A percentile compares a stretch with the other conserved stretches of the same genome.
These are phyloP conservation scores for Dendrothele bispora DNA, from an alignment of 768 basidiomycete genomes.

Conservation along the genomic window DNA sequence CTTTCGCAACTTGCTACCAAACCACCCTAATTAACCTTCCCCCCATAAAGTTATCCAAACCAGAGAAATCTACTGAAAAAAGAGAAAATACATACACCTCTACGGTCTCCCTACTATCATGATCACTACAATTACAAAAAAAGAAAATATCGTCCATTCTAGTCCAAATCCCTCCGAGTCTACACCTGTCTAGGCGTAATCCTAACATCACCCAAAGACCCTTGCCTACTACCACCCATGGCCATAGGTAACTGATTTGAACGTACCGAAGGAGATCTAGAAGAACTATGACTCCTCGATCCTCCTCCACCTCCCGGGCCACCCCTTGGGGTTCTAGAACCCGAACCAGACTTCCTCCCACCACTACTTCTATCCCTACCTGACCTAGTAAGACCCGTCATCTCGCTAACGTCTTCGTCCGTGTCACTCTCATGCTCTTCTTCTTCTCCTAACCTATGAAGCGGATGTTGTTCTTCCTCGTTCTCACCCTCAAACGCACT, in stretches of 20 bases:
- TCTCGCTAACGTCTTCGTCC: conserved; percentile 50
- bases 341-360: conserved; percentile 8
- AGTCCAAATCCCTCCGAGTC: too few relatives aligned
- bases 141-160: too few relatives aligned
- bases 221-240: too few relatives aligned
- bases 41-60: too few relatives aligned
- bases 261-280: conserved; percentile 36
- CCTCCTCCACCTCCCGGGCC: too few relatives aligned
- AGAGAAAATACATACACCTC: too few relatives aligned
- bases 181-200: conserved; percentile 13
- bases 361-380: conserved; percentile 12
- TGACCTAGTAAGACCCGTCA: conserved; percentile 36
- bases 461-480: conserved; percentile 28
- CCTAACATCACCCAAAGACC: conserved; percentile 40
- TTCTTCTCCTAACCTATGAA: conserved; percentile 12
- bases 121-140: too few relatives aligned
- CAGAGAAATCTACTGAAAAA: too few relatives aligned
- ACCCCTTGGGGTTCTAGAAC: conserved; percentile 10
- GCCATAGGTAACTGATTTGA: too few relatives aligned
- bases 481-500: conserved; percentile 77
- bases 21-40: too few relatives aligned
- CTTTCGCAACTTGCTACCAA: too few relatives aligned
- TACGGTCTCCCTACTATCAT: too few relatives aligned
- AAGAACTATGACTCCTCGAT: conserved; percentile 58
- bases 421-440: conserved; percentile 71